Evolutionary conservation across 331 rosid species (phyloP), one percentile per base, ranked within the genome.

Genomic region (Acacia pycnantha): DNA sequence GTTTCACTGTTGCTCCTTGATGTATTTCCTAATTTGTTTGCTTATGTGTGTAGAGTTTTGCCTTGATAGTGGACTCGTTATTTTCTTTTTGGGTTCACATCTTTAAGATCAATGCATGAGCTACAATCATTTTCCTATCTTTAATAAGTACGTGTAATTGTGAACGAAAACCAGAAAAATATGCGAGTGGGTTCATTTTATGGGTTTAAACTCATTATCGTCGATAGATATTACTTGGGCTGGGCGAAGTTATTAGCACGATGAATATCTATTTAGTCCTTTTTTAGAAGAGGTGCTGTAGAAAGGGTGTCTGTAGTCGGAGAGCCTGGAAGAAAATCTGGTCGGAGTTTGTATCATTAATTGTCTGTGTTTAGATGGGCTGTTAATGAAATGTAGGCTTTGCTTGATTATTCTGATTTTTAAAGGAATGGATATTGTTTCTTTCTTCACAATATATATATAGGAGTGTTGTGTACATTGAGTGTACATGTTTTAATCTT

Each of bases 311-410:
- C 11, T 26, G 1, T 76, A 11, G 62, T 24, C 27, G 69, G 59
- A 62, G 71, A 64, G 77, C 47, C 31, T 11, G 65, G 75, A 35
- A 56, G 74, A 77, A 47, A 66, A 66, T 79, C 29, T 58, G 73
- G 54, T 66, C 47, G 69, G 56, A 75, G 67, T 82, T 70, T 70
- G 75, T 62, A 14, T 54, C 48, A 56, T 6, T 18, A 24, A 12
- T 77, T 77, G 68, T 53, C 18, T 12, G n/a, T 41, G n/a, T 73
- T 74, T 82, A 61, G 74, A 61, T 16, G 70, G 69, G 62, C 24
- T 24, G 64, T 79, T 79, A 53, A 79, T 41, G 26, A 11, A 37
- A 41, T 22, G 22, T 68, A 43, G 40, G 56, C 29, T 24, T 51
- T 70, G 77, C 82, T 24, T 14, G 58, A 13, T 79, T 70, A 66